These are phyloP conservation scores for Colletotrichum brevisporum DNA, from an alignment of 2,329 filamentous ascomycete species.

Conservation along the genomic window DNA sequence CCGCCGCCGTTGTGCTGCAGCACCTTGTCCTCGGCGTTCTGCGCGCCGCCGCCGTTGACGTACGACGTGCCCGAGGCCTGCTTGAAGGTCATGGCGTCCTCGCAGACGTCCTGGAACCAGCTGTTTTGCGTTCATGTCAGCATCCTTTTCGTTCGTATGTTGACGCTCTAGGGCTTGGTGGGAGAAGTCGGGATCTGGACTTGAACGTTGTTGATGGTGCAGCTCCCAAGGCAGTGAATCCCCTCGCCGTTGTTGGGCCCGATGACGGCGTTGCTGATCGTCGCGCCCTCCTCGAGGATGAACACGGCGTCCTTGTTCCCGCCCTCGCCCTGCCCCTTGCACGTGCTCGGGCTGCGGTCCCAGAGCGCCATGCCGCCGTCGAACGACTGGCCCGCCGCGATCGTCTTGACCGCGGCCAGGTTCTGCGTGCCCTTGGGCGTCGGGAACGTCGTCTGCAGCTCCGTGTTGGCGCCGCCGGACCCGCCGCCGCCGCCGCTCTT, in stretches of 20 bases:
- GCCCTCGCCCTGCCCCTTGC: constrained; percentile 59
- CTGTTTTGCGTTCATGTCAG: constrained; percentile 43
- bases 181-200: constrained; percentile 56
- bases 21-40: constrained; percentile 37
- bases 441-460: constrained; percentile 25
- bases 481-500: constrained; percentile 6
- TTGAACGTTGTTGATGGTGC: constrained; percentile 51
- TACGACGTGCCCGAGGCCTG: constrained; percentile 53
- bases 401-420: constrained; percentile 33
- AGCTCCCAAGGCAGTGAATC: constrained; percentile 60
- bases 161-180: too few species aligned
- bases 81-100: constrained; percentile 52
- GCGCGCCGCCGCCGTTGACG: constrained; percentile 48
- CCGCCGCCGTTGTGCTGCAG: constrained; percentile 40
- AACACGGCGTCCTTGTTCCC: constrained; percentile 57
- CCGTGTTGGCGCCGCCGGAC: constrained; percentile 9
- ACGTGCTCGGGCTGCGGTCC: constrained; percentile 56
- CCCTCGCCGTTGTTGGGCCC: constrained; percentile 60
- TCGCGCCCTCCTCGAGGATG: constrained; percentile 57
- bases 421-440: constrained; percentile 33
- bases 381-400: constrained; percentile 35
- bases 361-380: constrained; percentile 44
- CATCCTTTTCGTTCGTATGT: background rate
- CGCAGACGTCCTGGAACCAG: constrained; percentile 57
- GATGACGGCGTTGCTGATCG: constrained; percentile 60